A percentile compares a stretch with the other conserved stretches of the same genome.
Evolutionary conservation across 148 eudicot species (phyloP).

Genomic region (Cornus kousa): DNA sequence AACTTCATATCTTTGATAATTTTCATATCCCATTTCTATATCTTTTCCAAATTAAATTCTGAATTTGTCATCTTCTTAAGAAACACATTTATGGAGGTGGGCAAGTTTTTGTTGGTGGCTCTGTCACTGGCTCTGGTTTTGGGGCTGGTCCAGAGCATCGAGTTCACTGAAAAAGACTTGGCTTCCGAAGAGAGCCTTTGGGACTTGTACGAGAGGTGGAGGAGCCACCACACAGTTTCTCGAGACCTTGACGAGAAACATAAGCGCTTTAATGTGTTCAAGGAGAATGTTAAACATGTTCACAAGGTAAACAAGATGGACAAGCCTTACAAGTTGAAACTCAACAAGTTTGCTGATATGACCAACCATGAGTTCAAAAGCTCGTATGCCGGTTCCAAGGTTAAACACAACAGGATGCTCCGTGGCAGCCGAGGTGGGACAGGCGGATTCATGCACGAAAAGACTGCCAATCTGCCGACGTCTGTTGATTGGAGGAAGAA

Average conservation of each 20-base stretch:
- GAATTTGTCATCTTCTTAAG: neutral
- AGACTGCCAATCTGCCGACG: slow-evolving; percentile 38
- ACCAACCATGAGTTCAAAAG: slow-evolving; percentile 52
- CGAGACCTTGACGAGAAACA: slow-evolving; percentile 42
- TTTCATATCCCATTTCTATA: neutral
- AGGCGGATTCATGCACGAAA: slow-evolving; percentile 43
- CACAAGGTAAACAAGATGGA: slow-evolving; percentile 51
- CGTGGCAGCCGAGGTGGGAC: slow-evolving; percentile 24
- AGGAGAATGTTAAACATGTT: slow-evolving; percentile 50
- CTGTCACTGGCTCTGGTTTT: slow-evolving; percentile 28
- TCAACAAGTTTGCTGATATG: slow-evolving; percentile 56
- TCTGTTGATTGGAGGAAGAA: slow-evolving; percentile 65
- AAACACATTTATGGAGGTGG: slow-evolving; percentile 18
- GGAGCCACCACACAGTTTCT: slow-evolving; percentile 49
- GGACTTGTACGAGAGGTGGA: slow-evolving; percentile 60
- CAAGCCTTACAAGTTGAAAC: slow-evolving; percentile 52
- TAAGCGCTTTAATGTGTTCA: slow-evolving; percentile 56
- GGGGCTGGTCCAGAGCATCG: slow-evolving; percentile 30
- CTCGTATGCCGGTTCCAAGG: slow-evolving; percentile 43
- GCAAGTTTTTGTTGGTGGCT: slow-evolving; percentile 25
- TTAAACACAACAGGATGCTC: slow-evolving; percentile 50
- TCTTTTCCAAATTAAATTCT: neutral
- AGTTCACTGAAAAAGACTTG: slow-evolving; percentile 44
- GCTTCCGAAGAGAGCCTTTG: slow-evolving; percentile 46
- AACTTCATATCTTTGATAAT: too few relatives aligned